Conservation (phyloP, 257 asterid species). For the Solanum boliviense region DNA sequence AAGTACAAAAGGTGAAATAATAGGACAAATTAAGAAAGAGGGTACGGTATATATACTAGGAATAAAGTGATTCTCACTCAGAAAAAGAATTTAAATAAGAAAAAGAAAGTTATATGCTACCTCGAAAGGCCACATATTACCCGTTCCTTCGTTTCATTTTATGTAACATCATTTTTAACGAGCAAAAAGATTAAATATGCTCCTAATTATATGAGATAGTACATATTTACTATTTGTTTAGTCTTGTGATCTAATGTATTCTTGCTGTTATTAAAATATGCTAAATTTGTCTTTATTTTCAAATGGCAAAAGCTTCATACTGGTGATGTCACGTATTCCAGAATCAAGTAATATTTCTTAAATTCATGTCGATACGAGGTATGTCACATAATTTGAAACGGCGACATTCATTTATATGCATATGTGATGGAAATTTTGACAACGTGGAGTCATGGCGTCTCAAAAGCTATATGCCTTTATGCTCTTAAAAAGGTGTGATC, state of each 20-base stretch:
- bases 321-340: accelerated
- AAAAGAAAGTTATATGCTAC: neutral
- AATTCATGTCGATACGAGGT: neutral
- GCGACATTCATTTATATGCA: neutral
- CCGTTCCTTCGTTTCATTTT: neutral
- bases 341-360: neutral
- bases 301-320: neutral
- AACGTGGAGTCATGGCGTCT: neutral
- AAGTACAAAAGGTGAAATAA: neutral
- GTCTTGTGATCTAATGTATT: neutral
- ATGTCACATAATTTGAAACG: neutral
- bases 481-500: neutral
- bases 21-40: neutral
- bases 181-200: neutral
- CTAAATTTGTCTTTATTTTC: neutral
- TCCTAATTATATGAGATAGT: neutral
- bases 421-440: neutral
- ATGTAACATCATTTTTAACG: neutral
- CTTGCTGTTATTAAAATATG: neutral
- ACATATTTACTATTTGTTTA: neutral
- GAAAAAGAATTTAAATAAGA: neutral
- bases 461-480: neutral
- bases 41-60: neutral
- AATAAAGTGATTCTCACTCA: neutral
- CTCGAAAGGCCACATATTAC: neutral